Base-by-base conservation (phyloP, 495 filamentous ascomycete genomes). In the Penicillium angulare region DNA sequence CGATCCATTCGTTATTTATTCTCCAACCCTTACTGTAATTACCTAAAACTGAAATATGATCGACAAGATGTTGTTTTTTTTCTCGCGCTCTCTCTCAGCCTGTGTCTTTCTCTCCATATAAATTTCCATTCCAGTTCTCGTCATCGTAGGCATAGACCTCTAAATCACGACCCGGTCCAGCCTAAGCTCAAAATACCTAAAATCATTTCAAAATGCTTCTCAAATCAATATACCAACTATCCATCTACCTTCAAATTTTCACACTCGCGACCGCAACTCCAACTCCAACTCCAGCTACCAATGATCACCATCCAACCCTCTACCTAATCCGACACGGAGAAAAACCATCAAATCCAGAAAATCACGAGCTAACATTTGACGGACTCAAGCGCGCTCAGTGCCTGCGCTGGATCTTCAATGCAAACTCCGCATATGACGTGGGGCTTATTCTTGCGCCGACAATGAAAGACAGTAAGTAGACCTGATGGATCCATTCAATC, bases 281-380 rank as follows among this genome's bases (percentile, higher is more conserved):
- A n/a, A 49, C 59, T 0, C 34, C 57, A 29, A 7, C 3, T n/a
- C 52, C 56, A 3, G 52, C 47, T 13, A 10, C 63, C 2, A 41
- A 49, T 35, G 34, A 45, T 2, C 62, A 60, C n/a, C 44, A 52
- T 2, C 64, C 74, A 13, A 77, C 66, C 0, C 64, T 83, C 26
- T 82, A 82, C 50, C 55, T 83, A 7, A 83, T 83, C 61, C 77
- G 80, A 6, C 80, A 83, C 53, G 80, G 79, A 51, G 80, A 83
- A 55, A 83, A 83, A 63, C 79, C 78, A 18, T 50, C 46, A 21
- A 58, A 77, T 42, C 71, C 70, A 26, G 62, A 55, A 10, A 62
- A 64, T 29, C 38, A 41, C n/a, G 78, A 77, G 0, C 60, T 83
- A 23, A 79, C 58, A 26, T 38, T 71, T 0, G 47, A 71, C 38